Evolutionary conservation across 2,329 filamentous ascomycete species (phyloP), one percentile per base, ranked within the genome.

Genomic region (Trichoderma cornu-damae): DNA sequence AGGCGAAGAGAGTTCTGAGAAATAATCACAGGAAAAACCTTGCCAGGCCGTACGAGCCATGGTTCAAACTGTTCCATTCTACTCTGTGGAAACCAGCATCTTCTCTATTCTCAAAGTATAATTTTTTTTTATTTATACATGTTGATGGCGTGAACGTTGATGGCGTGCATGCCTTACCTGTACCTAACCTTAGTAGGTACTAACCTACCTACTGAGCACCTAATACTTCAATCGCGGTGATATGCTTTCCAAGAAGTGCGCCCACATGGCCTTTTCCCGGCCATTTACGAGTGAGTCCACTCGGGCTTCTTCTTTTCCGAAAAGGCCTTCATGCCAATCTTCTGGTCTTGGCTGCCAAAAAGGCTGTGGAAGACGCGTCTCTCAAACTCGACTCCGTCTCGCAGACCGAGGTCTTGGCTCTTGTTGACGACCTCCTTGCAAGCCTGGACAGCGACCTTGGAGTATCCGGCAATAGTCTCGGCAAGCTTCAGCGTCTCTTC

Each of bases 361-460:
- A 96, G 69, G 24, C 86, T 82, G 74, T 99, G 94, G 79, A 99
- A 99, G 32, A 97, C 81, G 53, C 92, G 83, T 69, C 94, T 82
- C 81, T 99, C 94, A 74, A 85, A 97, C 76, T 99, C 94, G 1
- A 99, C 88, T 12, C 94, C 94, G 68, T 97, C 94, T 65, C 88
- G 79, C 59, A 99, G 76, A 3, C 87, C 80, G 64, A 96, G 75
- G 66, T 99, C 94, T 79, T 97, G 92, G 73, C 91, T 96, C 85
- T 96, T 97, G 72, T 97, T 96, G 57, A 99, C 93, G n/a, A 94
- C 93, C 79, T 99, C 94, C 80, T 99, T 99, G 58, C 84, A 87
- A 9, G 89, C 94, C 75, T 90, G 85, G 59, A 96, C 84, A 1
- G 93, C 89, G n/a, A 99, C 87, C 69, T 81, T 84, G 52, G 89